phyloP scores from a whole-genome alignment of 129 eudicot species.

The Flaveria bidentis region DNA sequence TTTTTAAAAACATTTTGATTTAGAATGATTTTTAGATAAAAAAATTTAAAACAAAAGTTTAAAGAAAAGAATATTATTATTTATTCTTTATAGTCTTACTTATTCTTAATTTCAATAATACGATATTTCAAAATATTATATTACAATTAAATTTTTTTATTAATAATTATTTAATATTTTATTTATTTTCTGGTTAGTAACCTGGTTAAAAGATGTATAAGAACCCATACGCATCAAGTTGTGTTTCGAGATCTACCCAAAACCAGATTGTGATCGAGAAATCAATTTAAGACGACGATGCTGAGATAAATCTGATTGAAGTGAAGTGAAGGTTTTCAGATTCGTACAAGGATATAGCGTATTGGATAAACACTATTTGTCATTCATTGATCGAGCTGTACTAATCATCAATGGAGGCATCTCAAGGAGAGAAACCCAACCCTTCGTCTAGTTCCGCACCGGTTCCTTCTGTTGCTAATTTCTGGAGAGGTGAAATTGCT shows the following conservation, averaged over 20 bases:
- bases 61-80: no score
- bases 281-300: neutral
- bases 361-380: neutral
- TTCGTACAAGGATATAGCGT: neutral
- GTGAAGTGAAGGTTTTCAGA: neutral
- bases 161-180: no score
- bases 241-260: neutral
- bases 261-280: neutral
- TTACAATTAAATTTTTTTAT: no score
- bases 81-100: no score
- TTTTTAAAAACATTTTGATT: no score
- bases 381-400: neutral
- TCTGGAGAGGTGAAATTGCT: slow-evolving; percentile 78
- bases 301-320: neutral
- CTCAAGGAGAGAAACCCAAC: slow-evolving; percentile 63
- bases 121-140: no score
- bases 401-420: slow-evolving; percentile 67
- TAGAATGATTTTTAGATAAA: no score
- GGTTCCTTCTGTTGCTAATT: slow-evolving; percentile 73
- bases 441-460: slow-evolving; percentile 50
- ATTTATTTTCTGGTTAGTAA: no score
- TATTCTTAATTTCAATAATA: no score
- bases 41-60: no score
- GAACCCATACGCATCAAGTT: no score
- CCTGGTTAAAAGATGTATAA: no score